Evolutionary conservation across 352 stramenopile genomes (phyloP).

Genomic region (Hyaloperonospora brassicae): DNA sequence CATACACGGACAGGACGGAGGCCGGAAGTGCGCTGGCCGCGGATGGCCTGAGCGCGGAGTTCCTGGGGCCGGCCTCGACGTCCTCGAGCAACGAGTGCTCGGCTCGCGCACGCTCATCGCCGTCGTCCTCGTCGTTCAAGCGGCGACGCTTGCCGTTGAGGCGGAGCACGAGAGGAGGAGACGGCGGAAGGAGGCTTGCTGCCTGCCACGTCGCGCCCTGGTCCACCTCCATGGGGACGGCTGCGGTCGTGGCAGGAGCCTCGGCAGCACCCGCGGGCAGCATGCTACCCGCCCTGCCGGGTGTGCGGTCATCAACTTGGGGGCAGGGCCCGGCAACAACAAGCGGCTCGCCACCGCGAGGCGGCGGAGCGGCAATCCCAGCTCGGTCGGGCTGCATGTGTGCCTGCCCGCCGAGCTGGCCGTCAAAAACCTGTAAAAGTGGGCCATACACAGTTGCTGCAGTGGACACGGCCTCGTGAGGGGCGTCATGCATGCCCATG

Average conservation of each 20-base stretch:
- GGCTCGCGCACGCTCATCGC: conserved; percentile 4
- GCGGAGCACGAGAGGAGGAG: background rate
- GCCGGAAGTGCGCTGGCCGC: conserved; percentile 4
- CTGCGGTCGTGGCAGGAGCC: too few species aligned
- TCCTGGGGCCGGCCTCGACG: conserved; percentile 1
- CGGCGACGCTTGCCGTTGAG: conserved; percentile 8
- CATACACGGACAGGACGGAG: background rate
- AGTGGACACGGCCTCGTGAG: too few species aligned
- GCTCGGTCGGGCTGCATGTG: too few species aligned
- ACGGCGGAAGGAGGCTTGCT: background rate
- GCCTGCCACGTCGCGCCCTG: background rate
- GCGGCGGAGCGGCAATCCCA: too few species aligned
- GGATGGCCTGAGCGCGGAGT: conserved; percentile 6
- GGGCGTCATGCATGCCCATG: too few species aligned
- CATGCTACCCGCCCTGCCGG: background rate
- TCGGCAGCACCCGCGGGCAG: background rate
- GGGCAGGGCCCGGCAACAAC: too few species aligned
- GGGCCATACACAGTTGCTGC: too few species aligned
- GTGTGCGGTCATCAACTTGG: too few species aligned
- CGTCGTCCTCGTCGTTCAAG: conserved; percentile 9
- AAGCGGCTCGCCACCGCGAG: too few species aligned
- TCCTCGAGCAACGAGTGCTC: conserved; percentile 5
- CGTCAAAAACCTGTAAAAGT: too few species aligned
- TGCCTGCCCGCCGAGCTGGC: too few species aligned
- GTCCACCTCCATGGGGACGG: too few species aligned